Conservation (phyloP, 139 green algal species). For the Chlamydomonas applanata region DNA sequence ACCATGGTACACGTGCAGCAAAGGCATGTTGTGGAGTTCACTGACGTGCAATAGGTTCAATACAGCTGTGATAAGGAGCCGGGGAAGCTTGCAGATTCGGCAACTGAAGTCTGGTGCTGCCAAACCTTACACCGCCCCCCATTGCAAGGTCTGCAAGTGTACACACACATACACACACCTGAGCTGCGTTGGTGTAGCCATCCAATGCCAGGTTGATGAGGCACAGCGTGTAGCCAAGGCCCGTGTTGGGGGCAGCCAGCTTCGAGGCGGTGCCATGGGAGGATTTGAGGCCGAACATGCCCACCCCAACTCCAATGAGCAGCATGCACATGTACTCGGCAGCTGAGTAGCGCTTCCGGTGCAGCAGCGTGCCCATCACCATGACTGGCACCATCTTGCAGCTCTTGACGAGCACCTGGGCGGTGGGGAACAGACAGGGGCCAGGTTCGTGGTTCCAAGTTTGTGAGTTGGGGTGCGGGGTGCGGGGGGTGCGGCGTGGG, state of each 20-base stretch:
- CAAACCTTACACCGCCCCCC: too few species aligned
- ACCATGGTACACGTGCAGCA: too few species aligned
- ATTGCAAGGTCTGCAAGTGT: too few species aligned
- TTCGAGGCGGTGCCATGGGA: conserved; percentile 60
- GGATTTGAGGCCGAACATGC: conserved; percentile 73
- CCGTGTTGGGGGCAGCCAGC: conserved; percentile 79
- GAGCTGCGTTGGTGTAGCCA: conserved; percentile 92
- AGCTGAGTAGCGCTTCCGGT: conserved; percentile 73
- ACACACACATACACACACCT: too few species aligned
- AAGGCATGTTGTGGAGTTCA: too few species aligned
- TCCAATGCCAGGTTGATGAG: conserved; percentile 90
- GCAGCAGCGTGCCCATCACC: conserved; percentile 87
- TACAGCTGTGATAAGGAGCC: too few species aligned
- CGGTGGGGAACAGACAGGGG: background rate
- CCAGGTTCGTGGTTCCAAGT: too few species aligned
- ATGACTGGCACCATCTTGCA: conserved; percentile 98
- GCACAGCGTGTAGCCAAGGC: conserved; percentile 89
- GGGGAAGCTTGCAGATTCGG: too few species aligned
- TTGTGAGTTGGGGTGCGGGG: background rate
- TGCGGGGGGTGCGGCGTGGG: background rate
- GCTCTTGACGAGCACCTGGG: conserved; percentile 94
- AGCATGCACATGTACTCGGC: conserved; percentile 88
- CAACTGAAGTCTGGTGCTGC: too few species aligned
- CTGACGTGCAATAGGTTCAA: too few species aligned
- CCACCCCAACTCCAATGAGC: conserved; percentile 80